phyloP scores from a whole-genome alignment of 1,139 yeast species.

The Taiozyma onychis region DNA sequence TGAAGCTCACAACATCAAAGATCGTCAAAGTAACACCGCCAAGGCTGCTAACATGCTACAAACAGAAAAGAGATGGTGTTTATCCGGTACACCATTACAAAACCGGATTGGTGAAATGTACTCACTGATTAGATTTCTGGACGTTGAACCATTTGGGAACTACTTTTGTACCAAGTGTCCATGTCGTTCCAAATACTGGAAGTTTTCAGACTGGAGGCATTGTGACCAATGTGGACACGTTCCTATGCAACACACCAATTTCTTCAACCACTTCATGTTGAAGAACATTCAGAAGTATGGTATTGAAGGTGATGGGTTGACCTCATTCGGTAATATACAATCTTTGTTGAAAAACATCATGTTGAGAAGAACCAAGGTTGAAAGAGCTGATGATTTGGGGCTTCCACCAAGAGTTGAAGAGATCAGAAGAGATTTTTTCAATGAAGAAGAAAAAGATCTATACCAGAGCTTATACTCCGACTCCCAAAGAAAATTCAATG shows the following conservation, averaged over 20 bases:
- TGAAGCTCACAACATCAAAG: constrained; percentile 97
- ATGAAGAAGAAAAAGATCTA: constrained; percentile 90
- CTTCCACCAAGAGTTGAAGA: constrained; percentile 92
- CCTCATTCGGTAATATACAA: constrained; percentile 74
- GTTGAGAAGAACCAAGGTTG: constrained; percentile 91
- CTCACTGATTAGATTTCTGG: constrained; percentile 78
- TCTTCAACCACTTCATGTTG: constrained; percentile 90
- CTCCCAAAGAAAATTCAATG: constrained; percentile 69
- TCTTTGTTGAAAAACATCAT: constrained; percentile 68
- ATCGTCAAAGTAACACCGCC: constrained; percentile 88
- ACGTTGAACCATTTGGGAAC: constrained; percentile 78
- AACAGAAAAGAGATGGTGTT: constrained; percentile 78
- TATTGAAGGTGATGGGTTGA: constrained; percentile 71
- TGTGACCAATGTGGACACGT: constrained; percentile 87
- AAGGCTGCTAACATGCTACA: constrained; percentile 76
- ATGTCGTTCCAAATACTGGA: constrained; percentile 78
- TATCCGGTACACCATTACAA: constrained; percentile 94
- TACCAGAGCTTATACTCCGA: constrained; percentile 86
- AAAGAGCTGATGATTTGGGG: constrained; percentile 95
- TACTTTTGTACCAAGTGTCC: constrained; percentile 91
- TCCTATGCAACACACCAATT: constrained; percentile 92
- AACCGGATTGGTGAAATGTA: constrained; percentile 95
- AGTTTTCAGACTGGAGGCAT: constrained; percentile 70
- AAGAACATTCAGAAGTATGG: constrained; percentile 88
- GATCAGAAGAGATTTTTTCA: constrained; percentile 77